Conservation (phyloP, 2,329 filamentous ascomycete species). For the Canariomyces notabilis region DNA sequence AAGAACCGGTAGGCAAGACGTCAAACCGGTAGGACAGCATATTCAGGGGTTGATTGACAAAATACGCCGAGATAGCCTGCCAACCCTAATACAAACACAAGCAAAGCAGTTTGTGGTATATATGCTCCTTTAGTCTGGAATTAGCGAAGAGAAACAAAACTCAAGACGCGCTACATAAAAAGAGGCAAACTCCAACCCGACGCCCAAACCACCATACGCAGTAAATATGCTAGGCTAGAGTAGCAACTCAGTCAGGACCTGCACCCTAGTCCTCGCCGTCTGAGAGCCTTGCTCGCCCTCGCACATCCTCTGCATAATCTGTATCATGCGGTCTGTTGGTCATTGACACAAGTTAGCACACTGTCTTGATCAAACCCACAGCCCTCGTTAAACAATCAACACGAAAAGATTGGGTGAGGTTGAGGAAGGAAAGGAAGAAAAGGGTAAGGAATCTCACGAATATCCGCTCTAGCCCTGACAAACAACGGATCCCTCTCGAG, state of each 20-base stretch:
- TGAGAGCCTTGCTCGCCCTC: conserved; percentile 52
- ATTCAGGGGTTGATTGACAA: background rate
- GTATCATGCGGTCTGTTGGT: conserved; percentile 52
- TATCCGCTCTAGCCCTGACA: conserved; percentile 55
- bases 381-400: background rate
- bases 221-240: too few relatives aligned
- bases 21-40: too few relatives aligned
- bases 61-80: background rate
- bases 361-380: background rate
- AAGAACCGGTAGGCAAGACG: too few relatives aligned
- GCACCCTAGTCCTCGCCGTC: conserved; percentile 54
- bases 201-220: too few relatives aligned
- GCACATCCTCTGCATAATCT: conserved; percentile 57
- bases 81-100: background rate
- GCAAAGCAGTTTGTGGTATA: background rate
- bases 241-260: conserved; percentile 53
- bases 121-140: background rate
- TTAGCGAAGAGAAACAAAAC: too few relatives aligned
- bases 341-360: too few relatives aligned
- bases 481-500: conserved; percentile 52
- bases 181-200: background rate
- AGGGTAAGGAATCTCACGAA: conserved; percentile 43
- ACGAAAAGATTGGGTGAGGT: background rate
- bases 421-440: background rate
- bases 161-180: background rate